Conservation (phyloP, 306 rosid species). For the Vigna nakashimae region DNA sequence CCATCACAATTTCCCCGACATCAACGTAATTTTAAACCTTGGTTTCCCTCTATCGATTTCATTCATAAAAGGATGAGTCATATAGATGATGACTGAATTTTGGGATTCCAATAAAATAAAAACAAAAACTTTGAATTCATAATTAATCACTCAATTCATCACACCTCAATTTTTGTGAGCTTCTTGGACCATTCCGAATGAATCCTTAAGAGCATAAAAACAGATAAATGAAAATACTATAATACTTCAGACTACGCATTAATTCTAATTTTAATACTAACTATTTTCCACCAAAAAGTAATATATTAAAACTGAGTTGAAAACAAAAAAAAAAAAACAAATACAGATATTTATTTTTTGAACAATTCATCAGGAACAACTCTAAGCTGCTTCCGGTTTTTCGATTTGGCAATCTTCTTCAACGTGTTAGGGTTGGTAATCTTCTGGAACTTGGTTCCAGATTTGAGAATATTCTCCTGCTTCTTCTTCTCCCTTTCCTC, state of each 20-base stretch:
- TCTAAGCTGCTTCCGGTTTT: constrained; percentile 74
- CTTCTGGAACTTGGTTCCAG: constrained; percentile 86
- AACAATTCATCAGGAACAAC: constrained; percentile 75
- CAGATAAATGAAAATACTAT: neutral
- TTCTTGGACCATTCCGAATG: too few relatives aligned
- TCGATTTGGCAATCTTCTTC: constrained; percentile 80
- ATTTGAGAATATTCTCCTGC: constrained; percentile 77
- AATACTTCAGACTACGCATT: neutral
- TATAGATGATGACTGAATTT: too few relatives aligned
- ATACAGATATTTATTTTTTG: constrained; percentile 35
- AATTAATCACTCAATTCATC: too few relatives aligned
- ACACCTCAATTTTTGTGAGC: too few relatives aligned
- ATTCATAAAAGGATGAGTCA: too few relatives aligned
- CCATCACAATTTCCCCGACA: too few relatives aligned
- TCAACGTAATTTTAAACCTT: too few relatives aligned
- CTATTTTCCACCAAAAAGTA: neutral
- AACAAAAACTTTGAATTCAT: too few relatives aligned
- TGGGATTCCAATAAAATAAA: too few relatives aligned
- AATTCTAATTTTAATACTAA: neutral
- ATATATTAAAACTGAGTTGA: constrained; percentile 8
- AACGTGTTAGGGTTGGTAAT: constrained; percentile 83
- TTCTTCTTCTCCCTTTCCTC: constrained; percentile 93
- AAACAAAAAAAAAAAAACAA: neutral
- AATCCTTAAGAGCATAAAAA: neutral
- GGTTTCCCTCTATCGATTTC: too few relatives aligned